Evolutionary conservation across 768 basidiomycete genomes (phyloP).

Genomic region (Russula abietina): DNA sequence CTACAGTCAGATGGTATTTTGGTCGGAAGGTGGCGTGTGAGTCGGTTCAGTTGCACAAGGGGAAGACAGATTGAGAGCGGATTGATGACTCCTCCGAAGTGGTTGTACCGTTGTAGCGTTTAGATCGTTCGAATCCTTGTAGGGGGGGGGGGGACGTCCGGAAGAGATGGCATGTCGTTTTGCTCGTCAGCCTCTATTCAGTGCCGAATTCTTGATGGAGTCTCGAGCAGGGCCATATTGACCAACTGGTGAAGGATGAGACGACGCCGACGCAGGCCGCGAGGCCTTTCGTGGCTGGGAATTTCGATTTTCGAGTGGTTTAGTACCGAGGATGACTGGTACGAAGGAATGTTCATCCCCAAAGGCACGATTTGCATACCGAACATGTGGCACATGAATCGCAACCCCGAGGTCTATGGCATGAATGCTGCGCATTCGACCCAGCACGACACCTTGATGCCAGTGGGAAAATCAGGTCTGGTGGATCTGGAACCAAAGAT

Average conservation of each 20-base stretch:
- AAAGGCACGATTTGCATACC: no score
- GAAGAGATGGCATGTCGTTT: conserved; percentile 74
- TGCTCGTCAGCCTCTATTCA: conserved; percentile 74
- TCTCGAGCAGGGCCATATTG: conserved; percentile 43
- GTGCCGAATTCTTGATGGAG: conserved; percentile 79
- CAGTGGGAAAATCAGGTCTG: no score
- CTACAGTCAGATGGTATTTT: conserved; percentile 47
- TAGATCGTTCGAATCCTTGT: conserved; percentile 55
- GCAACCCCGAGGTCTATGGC: no score
- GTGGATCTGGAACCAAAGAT: no score
- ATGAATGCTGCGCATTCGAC: no score
- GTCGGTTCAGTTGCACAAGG: conserved; percentile 72
- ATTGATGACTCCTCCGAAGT: conserved; percentile 35
- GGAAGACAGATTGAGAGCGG: conserved; percentile 36
- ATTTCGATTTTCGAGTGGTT: no score
- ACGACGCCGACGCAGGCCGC: no score
- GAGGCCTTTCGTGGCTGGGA: no score
- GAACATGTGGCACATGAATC: no score
- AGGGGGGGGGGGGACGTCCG: conserved; percentile 65
- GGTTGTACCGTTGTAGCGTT: conserved; percentile 36
- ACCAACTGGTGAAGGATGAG: neutral
- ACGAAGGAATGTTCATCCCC: no score
- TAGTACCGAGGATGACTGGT: no score
- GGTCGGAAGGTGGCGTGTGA: conserved; percentile 46
- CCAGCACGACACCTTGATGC: no score